A percentile compares a stretch with the other conserved stretches of the same genome.
These are phyloP conservation scores for Talaromyces sp. DNA, from an alignment of 2,329 filamentous ascomycete genomes.

Conservation along the genomic window DNA sequence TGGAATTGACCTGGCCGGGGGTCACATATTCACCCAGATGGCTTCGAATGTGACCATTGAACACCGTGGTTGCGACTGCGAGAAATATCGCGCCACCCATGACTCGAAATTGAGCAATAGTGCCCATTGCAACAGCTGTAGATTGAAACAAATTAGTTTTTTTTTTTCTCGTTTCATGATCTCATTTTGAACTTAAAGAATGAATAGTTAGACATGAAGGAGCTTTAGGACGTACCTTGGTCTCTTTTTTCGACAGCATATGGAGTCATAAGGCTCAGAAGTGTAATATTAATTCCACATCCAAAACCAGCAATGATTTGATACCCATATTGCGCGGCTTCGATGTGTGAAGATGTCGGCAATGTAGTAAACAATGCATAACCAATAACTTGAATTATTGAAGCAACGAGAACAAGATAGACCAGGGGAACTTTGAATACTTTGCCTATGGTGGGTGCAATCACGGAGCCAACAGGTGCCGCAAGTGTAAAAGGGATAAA, in stretches of 20 bases:
- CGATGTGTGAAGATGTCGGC: not conserved
- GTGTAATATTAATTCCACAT: slow-evolving; percentile 25
- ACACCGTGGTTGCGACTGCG: slow-evolving; percentile 12
- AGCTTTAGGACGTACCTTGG: not conserved
- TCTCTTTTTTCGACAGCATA: not conserved
- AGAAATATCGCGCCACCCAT: slow-evolving; percentile 16
- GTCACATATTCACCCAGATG: not conserved
- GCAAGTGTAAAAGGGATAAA: slow-evolving; percentile 1
- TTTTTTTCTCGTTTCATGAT: no score
- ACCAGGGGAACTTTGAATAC: slow-evolving; percentile 23
- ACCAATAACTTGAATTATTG: slow-evolving; percentile 30
- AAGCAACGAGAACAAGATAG: slow-evolving; percentile 28
- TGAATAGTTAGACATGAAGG: not conserved
- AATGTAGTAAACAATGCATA: slow-evolving; percentile 28
- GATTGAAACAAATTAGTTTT: not conserved
- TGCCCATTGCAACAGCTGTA: slow-evolving; percentile 17
- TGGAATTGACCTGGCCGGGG: not conserved
- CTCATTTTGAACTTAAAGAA: no score
- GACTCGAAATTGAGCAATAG: slow-evolving; percentile 16
- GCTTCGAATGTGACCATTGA: not conserved
- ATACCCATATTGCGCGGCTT: slow-evolving; percentile 27
- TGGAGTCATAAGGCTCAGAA: slow-evolving; percentile 4
- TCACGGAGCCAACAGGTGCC: not conserved
- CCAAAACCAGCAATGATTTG: slow-evolving; percentile 35
- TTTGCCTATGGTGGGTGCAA: not conserved